Percentiles rank a stretch among this genome's conserved stretches.
These are phyloP conservation scores for Daldinia sp. DNA, from an alignment of 2,329 filamentous ascomycete genomes.

Conservation along the genomic window DNA sequence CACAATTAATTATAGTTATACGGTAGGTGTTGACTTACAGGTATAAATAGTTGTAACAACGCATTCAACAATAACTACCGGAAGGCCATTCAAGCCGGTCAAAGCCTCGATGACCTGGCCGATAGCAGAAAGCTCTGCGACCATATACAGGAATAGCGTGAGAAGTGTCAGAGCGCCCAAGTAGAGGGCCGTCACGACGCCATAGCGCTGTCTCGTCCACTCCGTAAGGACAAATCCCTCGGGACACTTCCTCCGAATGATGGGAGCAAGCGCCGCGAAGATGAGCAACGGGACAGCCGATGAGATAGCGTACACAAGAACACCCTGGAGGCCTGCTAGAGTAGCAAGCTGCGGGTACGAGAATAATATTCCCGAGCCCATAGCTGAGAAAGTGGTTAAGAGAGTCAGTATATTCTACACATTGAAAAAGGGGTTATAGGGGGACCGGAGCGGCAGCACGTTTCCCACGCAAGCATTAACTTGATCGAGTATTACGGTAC, in stretches of 20 bases:
- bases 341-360: constrained; percentile 85
- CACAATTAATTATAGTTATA: constrained; percentile 6
- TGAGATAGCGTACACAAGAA: constrained; percentile 80
- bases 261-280: constrained; percentile 79
- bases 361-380: constrained; percentile 87
- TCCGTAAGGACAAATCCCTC: constrained; percentile 88
- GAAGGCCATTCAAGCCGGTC: constrained; percentile 79
- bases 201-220: constrained; percentile 85
- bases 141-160: constrained; percentile 89
- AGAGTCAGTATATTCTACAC: constrained; percentile 52
- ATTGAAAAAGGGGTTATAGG: constrained; percentile 49
- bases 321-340: constrained; percentile 81
- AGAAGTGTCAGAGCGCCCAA: constrained; percentile 82
- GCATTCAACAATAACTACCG: constrained; percentile 82
- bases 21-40: constrained; percentile 61
- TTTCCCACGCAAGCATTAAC: constrained; percentile 99
- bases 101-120: constrained; percentile 81
- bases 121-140: constrained; percentile 83
- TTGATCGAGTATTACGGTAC: constrained; percentile 98
- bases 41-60: constrained; percentile 86
- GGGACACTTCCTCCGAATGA: constrained; percentile 83
- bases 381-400: constrained; percentile 70
- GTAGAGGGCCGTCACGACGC: constrained; percentile 75
- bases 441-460: constrained; percentile 85
- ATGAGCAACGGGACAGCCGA: constrained; percentile 78